A percentile compares a stretch with the other conserved stretches of the same genome.
phyloP scores from a whole-genome alignment of 2,329 filamentous ascomycete genomes.

The Tolypocladium sp. region DNA sequence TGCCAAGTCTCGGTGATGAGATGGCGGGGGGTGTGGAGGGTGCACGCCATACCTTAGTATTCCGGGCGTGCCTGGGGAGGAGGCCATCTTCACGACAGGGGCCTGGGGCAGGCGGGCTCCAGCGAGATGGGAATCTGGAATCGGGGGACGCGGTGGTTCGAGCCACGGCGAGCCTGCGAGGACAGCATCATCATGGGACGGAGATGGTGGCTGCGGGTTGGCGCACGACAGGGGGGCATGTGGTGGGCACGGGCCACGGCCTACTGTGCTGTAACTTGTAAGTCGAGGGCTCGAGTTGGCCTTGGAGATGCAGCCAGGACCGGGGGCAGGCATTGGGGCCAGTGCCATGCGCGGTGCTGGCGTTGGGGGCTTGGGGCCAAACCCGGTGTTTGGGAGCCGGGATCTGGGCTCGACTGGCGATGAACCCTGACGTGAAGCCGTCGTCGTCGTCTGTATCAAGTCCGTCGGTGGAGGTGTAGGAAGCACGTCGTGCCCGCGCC shows the following conservation, averaged over 20 bases:
- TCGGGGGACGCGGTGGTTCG: background rate
- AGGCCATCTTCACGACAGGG: background rate
- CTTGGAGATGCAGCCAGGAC: background rate
- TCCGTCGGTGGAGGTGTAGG: background rate
- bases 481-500: background rate
- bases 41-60: background rate
- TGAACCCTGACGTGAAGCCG: background rate
- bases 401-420: background rate
- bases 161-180: background rate
- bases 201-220: slow-evolving; percentile 1
- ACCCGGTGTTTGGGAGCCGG: background rate
- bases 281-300: background rate
- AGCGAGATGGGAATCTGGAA: background rate
- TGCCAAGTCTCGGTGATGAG: background rate
- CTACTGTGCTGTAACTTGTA: background rate
- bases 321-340: background rate
- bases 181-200: background rate
- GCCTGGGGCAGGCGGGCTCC: background rate
- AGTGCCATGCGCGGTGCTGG: background rate
- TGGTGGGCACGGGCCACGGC: background rate
- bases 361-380: no score
- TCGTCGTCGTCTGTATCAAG: background rate
- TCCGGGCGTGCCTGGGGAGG: background rate
- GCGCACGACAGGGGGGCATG: background rate
- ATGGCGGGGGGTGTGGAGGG: background rate